phyloP scores from a whole-genome alignment of 208 protist species.

The Trypanosoma boissoni region DNA sequence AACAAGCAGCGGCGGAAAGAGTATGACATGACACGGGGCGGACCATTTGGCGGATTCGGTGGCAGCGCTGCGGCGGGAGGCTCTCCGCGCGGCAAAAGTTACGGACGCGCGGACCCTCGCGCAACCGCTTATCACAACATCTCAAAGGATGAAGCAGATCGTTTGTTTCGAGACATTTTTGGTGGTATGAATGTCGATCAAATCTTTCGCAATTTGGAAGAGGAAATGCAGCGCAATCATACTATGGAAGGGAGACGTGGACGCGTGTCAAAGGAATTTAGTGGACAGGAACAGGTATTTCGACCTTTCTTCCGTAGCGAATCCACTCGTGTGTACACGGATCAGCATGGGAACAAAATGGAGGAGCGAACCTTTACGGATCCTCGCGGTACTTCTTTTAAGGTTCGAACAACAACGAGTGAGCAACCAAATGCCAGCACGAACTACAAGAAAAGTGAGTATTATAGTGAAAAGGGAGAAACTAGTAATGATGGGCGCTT shows the following conservation, averaged over 20 bases:
- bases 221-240: constrained; percentile 56
- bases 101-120: constrained; percentile 8
- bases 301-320: constrained; percentile 64
- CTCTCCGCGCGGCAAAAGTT: constrained; percentile 18
- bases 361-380: constrained; percentile 80
- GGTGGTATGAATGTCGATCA: constrained; percentile 83
- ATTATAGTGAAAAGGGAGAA: constrained; percentile 37
- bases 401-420: constrained; percentile 60
- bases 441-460: constrained; percentile 67
- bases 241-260: constrained; percentile 21
- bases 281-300: constrained; percentile 36
- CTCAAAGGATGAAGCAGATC: constrained; percentile 85
- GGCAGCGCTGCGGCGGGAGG: constrained; percentile 5
- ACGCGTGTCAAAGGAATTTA: constrained; percentile 42
- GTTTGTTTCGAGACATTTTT: constrained; percentile 83
- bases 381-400: constrained; percentile 60
- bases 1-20: constrained; percentile 68
- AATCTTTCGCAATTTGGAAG: constrained; percentile 82
- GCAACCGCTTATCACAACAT: constrained; percentile 61
- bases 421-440: constrained; percentile 63
- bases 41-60: constrained; percentile 22
- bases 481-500: constrained; percentile 47
- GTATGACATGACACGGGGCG: constrained; percentile 68
- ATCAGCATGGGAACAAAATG: constrained; percentile 76
- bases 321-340: constrained; percentile 49